Conservation (phyloP, 2,329 filamentous ascomycete species). For the Fonsecaea nubica region DNA sequence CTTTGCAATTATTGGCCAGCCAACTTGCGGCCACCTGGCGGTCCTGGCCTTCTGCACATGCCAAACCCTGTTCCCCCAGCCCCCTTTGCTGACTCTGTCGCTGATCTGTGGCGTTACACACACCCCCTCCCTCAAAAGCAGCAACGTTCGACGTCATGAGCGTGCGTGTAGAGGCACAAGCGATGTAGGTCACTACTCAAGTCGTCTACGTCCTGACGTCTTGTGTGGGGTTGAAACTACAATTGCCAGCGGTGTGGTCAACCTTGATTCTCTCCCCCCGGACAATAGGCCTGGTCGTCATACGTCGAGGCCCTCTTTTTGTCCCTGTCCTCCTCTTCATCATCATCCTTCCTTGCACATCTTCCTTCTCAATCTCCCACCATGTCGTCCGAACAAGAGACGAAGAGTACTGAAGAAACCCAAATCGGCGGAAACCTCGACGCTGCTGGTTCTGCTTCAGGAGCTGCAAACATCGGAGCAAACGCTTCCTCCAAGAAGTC, state of each 20-base stretch:
- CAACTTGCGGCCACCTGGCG: slow-evolving; percentile 11
- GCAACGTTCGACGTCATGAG: slow-evolving; percentile 36
- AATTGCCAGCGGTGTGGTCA: slow-evolving; percentile 25
- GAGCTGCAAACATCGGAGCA: slow-evolving; percentile 43
- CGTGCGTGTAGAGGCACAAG: slow-evolving; percentile 25
- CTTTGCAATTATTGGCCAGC: slow-evolving; percentile 14
- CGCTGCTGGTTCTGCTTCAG: slow-evolving; percentile 45
- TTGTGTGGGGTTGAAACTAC: slow-evolving; percentile 27
- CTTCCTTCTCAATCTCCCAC: slow-evolving; percentile 31
- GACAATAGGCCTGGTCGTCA: slow-evolving; percentile 28
- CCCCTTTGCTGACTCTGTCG: slow-evolving; percentile 5
- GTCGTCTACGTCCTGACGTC: slow-evolving; percentile 35
- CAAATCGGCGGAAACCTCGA: slow-evolving; percentile 46
- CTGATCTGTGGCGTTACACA: slow-evolving; percentile 18
- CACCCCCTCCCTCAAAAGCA: slow-evolving; percentile 35
- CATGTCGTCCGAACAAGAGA: slow-evolving; percentile 41
- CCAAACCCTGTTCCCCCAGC: neutral
- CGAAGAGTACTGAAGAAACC: slow-evolving; percentile 41
- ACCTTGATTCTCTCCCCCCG: slow-evolving; percentile 22
- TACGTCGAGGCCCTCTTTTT: slow-evolving; percentile 34
- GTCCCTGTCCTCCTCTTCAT: slow-evolving; percentile 33
- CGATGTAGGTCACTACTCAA: slow-evolving; percentile 21
- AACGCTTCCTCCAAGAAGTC: slow-evolving; percentile 43
- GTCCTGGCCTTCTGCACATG: neutral
- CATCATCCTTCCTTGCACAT: slow-evolving; percentile 25